phyloP scores from a whole-genome alignment of 2,329 filamentous ascomycete species.

The Cadophora sp. region DNA sequence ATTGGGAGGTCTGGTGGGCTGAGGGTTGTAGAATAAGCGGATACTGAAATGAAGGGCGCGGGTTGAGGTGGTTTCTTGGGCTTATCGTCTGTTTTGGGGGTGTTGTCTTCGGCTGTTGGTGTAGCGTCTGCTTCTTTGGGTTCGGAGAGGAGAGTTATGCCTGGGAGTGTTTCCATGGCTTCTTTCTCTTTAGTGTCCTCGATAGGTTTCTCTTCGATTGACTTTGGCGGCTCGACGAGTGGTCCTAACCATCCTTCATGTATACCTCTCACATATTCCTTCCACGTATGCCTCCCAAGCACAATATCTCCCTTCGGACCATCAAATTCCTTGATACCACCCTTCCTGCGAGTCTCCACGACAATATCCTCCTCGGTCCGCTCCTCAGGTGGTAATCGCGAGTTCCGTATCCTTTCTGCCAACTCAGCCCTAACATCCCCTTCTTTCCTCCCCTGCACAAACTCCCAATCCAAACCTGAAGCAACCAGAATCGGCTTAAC shows the following conservation, averaged over 20 bases:
- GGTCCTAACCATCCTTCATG: constrained; percentile 98
- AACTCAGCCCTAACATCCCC: constrained; percentile 90
- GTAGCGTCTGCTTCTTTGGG: constrained; percentile 37
- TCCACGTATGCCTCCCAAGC: constrained; percentile 93
- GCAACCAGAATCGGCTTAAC: constrained; percentile 91
- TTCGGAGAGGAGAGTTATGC: constrained; percentile 40
- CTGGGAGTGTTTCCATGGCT: constrained; percentile 38
- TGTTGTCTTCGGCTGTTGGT: constrained; percentile 28
- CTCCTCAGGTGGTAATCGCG: constrained; percentile 55
- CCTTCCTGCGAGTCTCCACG: constrained; percentile 66
- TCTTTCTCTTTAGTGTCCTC: constrained; percentile 26
- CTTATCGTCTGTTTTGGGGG: constrained; percentile 57
- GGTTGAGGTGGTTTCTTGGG: constrained; percentile 67
- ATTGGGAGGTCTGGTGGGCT: constrained; percentile 71
- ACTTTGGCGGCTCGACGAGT: constrained; percentile 64
- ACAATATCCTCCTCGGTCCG: constrained; percentile 59
- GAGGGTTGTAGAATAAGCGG: constrained; percentile 71
- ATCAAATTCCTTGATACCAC: constrained; percentile 73
- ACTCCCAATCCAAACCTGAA: constrained; percentile 93
- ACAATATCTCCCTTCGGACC: constrained; percentile 85
- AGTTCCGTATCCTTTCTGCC: constrained; percentile 83
- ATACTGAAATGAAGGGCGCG: constrained; percentile 74
- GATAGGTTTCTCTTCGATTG: constrained; percentile 31
- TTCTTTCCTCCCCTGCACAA: constrained; percentile 88
- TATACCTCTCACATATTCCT: constrained; percentile 91